Evolutionary conservation across 2,329 filamentous ascomycete species (phyloP), one percentile per base, ranked within the genome.

Genomic region (Fusarium miscanthi): DNA sequence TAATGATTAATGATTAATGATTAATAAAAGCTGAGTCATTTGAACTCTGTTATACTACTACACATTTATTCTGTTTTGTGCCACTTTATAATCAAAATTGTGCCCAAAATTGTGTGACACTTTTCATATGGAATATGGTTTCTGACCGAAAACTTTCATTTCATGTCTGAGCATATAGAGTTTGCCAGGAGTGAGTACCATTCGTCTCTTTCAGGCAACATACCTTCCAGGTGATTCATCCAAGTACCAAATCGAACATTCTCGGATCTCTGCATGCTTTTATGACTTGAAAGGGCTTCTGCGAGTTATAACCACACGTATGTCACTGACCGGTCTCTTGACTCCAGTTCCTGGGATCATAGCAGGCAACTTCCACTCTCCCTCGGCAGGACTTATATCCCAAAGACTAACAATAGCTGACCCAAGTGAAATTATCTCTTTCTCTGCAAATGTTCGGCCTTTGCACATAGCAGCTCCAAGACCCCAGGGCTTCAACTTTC

Each of bases 391-490:
- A 10, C 33, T 33, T 16, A 74, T 63, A 30, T 74, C 57, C 72
- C 72, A 74, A 13, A 74, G 66, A 45, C 61, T 73, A 10, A 67
- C 8, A 13, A 74, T 46, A 45, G 72, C 62, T 13, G 72, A 72
- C 3, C 59, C 59, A 9, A 73, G 40, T 16, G 58, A 45, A 21
- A 76, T 53, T 8, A 77, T 69, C 33, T 77, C 73, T 25, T 75
- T 77, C 10, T 77, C 76, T 3, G 76, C 76, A 59, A 77, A 77
- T 2, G 74, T 74, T 12, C 76, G 65, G 3, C 76, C 76, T 56
- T 77, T 77, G 30, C 74, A 77, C 54, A 77, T 74, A 3, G 53
- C 69, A 42, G 67, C 33, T 5, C 76, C 76, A 5, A 63, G 23
- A 10, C 76, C 76, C 76, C 71, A 77, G 1, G 76, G 76, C 30